Percentiles rank a stretch among this genome's conserved stretches.
Conservation (phyloP, 371 early-diverging fungal genomes). For the Saksenaea oblongispora region DNA sequence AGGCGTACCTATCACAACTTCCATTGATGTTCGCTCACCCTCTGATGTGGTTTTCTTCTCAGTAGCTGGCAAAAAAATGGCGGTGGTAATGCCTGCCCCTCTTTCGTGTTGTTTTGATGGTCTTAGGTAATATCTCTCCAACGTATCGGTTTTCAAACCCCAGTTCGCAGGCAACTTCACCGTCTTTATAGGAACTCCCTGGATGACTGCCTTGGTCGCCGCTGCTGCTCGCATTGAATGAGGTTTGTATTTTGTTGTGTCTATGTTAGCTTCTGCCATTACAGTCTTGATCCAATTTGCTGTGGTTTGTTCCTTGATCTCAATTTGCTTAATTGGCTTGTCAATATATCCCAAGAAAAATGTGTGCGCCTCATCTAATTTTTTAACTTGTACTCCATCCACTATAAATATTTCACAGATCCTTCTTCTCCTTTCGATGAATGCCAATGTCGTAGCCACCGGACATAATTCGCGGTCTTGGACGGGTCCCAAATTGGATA, state of each 20-base stretch:
- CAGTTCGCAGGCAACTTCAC: slow-evolving; percentile 12
- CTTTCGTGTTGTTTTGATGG: not conserved
- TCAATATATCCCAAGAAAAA: not conserved
- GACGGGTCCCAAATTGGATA: no score
- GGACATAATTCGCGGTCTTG: no score
- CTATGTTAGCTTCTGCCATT: not conserved
- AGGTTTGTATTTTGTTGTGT: not conserved
- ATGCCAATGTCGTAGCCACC: no score
- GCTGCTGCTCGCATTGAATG: not conserved
- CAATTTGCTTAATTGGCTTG: not conserved
- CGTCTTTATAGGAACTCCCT: not conserved
- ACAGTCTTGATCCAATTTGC: not conserved
- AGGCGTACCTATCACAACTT: no score
- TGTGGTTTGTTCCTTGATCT: not conserved
- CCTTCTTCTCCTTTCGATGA: no score
- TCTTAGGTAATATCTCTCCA: slow-evolving; percentile 9
- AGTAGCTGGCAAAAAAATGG: not conserved
- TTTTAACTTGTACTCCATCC: not conserved
- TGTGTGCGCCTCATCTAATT: not conserved
- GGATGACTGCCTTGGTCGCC: slow-evolving; percentile 6
- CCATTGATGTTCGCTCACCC: no score
- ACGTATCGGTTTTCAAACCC: slow-evolving; percentile 3
- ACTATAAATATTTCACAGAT: no score
- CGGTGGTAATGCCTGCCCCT: not conserved
- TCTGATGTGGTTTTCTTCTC: not conserved